These are phyloP conservation scores for Penicillium antarcticum DNA, from an alignment of 495 filamentous ascomycete species.

Conservation along the genomic window DNA sequence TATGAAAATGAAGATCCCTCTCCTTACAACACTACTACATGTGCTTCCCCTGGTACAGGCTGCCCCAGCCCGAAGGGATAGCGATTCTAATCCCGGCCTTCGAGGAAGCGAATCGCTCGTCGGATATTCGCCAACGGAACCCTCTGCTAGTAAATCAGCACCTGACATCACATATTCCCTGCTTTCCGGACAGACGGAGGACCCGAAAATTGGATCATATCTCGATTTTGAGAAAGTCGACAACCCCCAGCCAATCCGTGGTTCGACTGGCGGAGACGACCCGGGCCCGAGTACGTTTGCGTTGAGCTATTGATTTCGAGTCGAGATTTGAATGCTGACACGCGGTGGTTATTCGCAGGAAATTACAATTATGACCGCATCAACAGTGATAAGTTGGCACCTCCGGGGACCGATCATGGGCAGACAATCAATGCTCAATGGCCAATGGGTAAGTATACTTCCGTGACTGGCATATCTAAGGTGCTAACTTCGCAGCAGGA, in stretches of 20 bases:
- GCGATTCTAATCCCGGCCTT: constrained; percentile 23
- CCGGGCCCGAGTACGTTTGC: constrained; percentile 54
- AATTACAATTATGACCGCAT: constrained; percentile 59
- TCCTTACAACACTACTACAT: constrained; percentile 6
- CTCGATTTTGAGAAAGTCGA: constrained; percentile 60
- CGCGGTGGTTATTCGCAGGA: constrained; percentile 22
- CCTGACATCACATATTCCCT: constrained; percentile 41
- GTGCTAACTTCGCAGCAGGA: constrained; percentile 14
- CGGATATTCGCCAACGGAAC: constrained; percentile 37
- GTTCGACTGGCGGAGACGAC: constrained; percentile 53
- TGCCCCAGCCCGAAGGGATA: constrained; percentile 17
- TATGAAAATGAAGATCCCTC: constrained; percentile 12
- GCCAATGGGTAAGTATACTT: constrained; percentile 54
- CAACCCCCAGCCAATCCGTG: constrained; percentile 69
- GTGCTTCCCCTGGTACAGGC: constrained; percentile 6
- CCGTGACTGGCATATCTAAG: not conserved
- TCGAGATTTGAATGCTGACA: not conserved
- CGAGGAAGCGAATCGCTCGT: constrained; percentile 30
- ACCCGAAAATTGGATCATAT: constrained; percentile 54
- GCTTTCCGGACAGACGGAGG: constrained; percentile 54
- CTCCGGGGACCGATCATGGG: constrained; percentile 64
- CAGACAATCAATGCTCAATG: constrained; percentile 64
- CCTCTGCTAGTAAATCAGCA: constrained; percentile 22
- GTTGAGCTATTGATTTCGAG: not conserved
- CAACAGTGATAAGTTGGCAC: constrained; percentile 64